Percentiles rank a stretch among this genome's conserved stretches.
Evolutionary conservation across 2,329 filamentous ascomycete species (phyloP).

Genomic region (Penicillium sclerotiorum): DNA sequence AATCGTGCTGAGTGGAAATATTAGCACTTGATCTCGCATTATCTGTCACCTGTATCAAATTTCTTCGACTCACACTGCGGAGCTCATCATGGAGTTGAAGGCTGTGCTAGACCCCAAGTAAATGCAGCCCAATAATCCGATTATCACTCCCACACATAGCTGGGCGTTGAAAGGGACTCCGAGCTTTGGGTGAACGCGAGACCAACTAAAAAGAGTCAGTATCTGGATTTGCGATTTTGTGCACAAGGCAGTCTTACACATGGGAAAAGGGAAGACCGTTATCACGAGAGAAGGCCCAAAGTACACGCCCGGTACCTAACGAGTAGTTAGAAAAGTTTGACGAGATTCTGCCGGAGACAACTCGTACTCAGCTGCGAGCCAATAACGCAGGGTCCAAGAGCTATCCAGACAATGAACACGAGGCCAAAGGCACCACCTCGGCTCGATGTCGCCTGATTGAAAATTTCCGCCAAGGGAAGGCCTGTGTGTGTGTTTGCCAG

Average conservation of each 20-base stretch:
- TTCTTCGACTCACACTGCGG: conserved; percentile 18
- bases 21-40: not conserved
- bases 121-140: conserved; percentile 63
- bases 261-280: conserved; percentile 42
- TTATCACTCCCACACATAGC: conserved; percentile 51
- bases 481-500: conserved; percentile 43
- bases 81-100: conserved; percentile 58
- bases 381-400: conserved; percentile 36
- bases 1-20: conserved; percentile 40
- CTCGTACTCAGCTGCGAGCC: conserved; percentile 36
- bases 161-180: conserved; percentile 59
- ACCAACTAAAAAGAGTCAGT: conserved; percentile 37
- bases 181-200: conserved; percentile 47
- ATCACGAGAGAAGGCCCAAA: conserved; percentile 63
- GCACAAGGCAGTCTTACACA: conserved; percentile 17
- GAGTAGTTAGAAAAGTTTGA: conserved; percentile 4
- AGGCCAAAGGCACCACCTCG: conserved; percentile 55
- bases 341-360: not conserved
- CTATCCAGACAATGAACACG: conserved; percentile 45
- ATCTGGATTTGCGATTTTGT: not conserved
- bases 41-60: not conserved
- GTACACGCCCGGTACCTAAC: conserved; percentile 54
- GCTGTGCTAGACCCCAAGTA: conserved; percentile 69
- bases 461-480: conserved; percentile 69
- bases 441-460: conserved; percentile 58